Evolutionary conservation across 306 rosid genomes (phyloP).

Genomic region (Trifolium dubium): DNA sequence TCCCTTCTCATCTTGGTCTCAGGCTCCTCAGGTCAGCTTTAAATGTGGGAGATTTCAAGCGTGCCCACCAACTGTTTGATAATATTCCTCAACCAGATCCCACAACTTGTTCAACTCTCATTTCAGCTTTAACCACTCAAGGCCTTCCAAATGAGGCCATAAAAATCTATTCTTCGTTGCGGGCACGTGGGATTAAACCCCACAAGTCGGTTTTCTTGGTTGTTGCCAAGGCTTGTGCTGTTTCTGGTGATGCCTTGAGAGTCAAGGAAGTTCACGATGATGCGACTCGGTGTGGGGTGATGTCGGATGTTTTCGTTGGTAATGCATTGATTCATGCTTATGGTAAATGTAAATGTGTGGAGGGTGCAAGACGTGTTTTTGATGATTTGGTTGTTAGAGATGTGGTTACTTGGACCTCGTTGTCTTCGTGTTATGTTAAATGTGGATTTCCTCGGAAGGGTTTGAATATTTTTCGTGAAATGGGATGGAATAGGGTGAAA

Average conservation of each 20-base stretch:
- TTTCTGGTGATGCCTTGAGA: conserved; percentile 47
- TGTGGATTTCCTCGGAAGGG: conserved; percentile 46
- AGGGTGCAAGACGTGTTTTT: conserved; percentile 52
- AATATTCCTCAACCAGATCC: conserved; percentile 54
- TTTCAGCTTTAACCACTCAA: conserved; percentile 50
- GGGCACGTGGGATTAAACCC: conserved; percentile 39
- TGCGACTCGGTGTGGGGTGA: conserved; percentile 43
- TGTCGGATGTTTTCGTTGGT: conserved; percentile 43
- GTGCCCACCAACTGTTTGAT: conserved; percentile 59
- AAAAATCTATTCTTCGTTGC: conserved; percentile 39
- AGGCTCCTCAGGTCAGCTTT: conserved; percentile 42
- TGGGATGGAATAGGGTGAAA: conserved; percentile 50
- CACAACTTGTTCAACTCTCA: conserved; percentile 50
- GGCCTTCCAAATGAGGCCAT: conserved; percentile 52
- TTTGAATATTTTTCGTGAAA: conserved; percentile 42
- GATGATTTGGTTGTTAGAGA: conserved; percentile 48
- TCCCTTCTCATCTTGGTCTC: conserved; percentile 51
- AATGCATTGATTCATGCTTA: conserved; percentile 56
- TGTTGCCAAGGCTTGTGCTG: conserved; percentile 56
- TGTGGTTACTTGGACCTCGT: conserved; percentile 56
- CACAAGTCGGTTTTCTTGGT: conserved; percentile 45
- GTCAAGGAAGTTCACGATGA: conserved; percentile 49
- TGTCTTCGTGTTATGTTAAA: conserved; percentile 48
- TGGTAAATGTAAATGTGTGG: conserved; percentile 47
- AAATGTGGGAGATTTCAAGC: conserved; percentile 49